Percentiles rank a stretch among this genome's conserved stretches.
Evolutionary conservation across 75 land plant genomes (phyloP).

Genomic region (Pinus taeda): DNA sequence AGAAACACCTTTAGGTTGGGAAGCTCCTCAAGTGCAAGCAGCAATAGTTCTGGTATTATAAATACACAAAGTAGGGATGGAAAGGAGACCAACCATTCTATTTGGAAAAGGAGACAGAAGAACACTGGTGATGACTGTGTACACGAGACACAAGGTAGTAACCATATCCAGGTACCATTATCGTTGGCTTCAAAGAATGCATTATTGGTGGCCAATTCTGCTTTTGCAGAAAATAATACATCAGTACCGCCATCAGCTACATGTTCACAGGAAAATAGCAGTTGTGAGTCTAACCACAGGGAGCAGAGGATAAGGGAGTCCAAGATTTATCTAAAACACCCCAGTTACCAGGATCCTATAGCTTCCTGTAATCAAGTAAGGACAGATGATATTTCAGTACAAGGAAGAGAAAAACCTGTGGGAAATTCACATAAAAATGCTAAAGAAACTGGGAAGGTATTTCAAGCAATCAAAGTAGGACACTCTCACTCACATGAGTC

Average conservation of each 20-base stretch:
- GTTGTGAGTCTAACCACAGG: not conserved
- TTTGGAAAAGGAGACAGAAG: constrained; percentile 43
- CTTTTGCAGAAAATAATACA: not conserved
- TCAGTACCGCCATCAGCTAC: not conserved
- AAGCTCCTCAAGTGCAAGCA: constrained; percentile 3
- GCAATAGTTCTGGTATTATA: not conserved
- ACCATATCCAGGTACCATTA: not conserved
- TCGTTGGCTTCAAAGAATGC: not conserved
- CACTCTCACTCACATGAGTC: not conserved
- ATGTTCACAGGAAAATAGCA: not conserved
- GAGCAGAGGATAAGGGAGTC: not conserved
- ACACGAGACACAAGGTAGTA: not conserved
- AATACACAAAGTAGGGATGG: constrained; percentile 21
- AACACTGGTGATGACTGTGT: not conserved
- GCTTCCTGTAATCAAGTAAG: not conserved
- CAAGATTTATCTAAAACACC: not conserved
- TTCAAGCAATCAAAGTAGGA: not conserved
- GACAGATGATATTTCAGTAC: constrained; percentile 1
- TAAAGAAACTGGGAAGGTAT: not conserved
- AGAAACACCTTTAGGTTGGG: constrained; percentile 6
- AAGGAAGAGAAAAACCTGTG: not conserved
- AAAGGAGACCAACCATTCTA: constrained; percentile 24
- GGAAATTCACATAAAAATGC: not conserved
- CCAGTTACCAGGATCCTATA: not conserved
- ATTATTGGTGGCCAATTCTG: not conserved